These are phyloP conservation scores for Emmonsia crescens DNA, from an alignment of 2,329 filamentous ascomycete species.

Conservation along the genomic window DNA sequence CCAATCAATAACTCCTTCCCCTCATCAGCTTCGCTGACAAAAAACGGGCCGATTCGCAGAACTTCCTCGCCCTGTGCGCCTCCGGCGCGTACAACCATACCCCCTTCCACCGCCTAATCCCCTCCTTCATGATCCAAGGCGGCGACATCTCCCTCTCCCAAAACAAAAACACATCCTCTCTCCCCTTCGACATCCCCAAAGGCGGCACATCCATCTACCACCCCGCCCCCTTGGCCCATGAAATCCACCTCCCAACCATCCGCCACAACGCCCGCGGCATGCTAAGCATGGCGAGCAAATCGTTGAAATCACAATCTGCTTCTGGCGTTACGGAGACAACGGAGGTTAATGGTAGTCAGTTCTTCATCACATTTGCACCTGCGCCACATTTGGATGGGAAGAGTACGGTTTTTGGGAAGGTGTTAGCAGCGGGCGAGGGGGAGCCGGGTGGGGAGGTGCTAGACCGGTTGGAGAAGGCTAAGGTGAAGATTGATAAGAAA, in stretches of 20 bases:
- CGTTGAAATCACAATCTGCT: conserved; percentile 34
- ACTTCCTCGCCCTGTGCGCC: conserved; percentile 57
- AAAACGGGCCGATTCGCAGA: conserved; percentile 27
- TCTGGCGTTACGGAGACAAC: conserved; percentile 20
- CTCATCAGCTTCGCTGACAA: background rate
- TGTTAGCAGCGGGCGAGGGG: conserved; percentile 42
- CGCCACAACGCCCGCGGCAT: conserved; percentile 48
- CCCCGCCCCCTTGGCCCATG: conserved; percentile 47
- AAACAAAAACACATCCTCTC: conserved; percentile 31
- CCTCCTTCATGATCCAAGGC: conserved; percentile 54
- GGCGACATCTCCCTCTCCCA: conserved; percentile 41
- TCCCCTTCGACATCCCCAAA: conserved; percentile 41
- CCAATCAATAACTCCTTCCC: background rate
- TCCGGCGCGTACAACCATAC: conserved; percentile 49
- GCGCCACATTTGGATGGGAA: conserved; percentile 55
- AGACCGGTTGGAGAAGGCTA: conserved; percentile 46
- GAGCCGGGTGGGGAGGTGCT: conserved; percentile 35
- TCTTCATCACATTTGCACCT: conserved; percentile 52
- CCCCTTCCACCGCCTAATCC: conserved; percentile 53
- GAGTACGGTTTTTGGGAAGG: conserved; percentile 55
- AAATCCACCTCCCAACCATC: conserved; percentile 47
- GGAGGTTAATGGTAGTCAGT: conserved; percentile 48
- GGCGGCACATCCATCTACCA: conserved; percentile 46
- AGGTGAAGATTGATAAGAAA: conserved; percentile 53
- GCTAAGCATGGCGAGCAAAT: conserved; percentile 49